Evolutionary conservation across 768 basidiomycete genomes (phyloP), one percentile per base, ranked within the genome.

Genomic region (Botryobasidium botryosum): DNA sequence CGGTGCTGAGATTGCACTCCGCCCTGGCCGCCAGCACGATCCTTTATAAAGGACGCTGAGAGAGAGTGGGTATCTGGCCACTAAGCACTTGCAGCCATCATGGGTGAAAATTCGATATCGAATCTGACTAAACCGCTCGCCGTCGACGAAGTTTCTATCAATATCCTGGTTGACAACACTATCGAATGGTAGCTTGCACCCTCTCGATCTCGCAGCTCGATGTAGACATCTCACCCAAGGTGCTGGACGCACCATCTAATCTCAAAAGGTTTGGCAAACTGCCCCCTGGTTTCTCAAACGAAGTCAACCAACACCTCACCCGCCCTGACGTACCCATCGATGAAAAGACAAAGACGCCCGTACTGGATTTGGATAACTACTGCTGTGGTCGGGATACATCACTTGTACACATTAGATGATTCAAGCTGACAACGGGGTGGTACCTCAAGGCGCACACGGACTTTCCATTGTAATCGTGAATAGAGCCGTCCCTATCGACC

Each of bases 381-480:
- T 75, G 74, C 50, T 75, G 74, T 66, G 79, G 65, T 42, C 33
- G 45, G 48, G 25, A 36, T 40, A 35, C 4, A n/a, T 40, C 13
- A 5, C 7, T 32, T 23, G 8, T 23, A 26, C 2, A 27, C 12
- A 2, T 7, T 17, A 12, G 29, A 10, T 78, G 66, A 47, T 72
- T 64, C 57, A 26, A 23, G 8, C 13, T 40, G 21, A 20, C 5
- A 5, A 23, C 20, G 24, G 3, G 4, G 12, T 21, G 12, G 48
- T 38, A 33, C 23, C 12, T 47, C 10, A 44, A 77, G 82, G 82
- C 4, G 84, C 84, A 1, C 85, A 88, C 62, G 85, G 85, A 1
- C 79, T 88, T 53, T 72, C 83, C n/a, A 76, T 74, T 26, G 63
- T 87, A 37, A 75, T 90, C 51, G 83, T 84, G 57, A 53, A 71